These are phyloP conservation scores for Starmerella vaccinii DNA, from an alignment of 805 yeast species.

Conservation along the genomic window DNA sequence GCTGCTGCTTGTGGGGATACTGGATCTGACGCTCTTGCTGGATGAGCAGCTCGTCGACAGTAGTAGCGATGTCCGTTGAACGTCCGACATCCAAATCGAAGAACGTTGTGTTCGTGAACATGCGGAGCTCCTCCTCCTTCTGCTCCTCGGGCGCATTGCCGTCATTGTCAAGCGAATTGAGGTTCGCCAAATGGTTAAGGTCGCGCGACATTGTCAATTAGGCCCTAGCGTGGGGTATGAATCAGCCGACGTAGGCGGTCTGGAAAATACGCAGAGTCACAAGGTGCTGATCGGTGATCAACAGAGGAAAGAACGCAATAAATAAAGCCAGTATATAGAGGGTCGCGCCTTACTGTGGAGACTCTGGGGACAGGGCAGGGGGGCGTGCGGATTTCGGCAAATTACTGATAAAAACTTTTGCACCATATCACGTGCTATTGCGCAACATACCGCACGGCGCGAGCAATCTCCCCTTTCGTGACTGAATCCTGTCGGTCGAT, in stretches of 20 bases:
- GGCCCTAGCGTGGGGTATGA: neutral
- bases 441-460: neutral
- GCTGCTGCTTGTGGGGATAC: conserved; percentile 26
- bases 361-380: neutral
- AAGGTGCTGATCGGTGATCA: no score
- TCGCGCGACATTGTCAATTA: conserved; percentile 11
- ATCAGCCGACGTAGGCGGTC: no score
- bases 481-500: no score
- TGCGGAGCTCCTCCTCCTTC: conserved; percentile 33
- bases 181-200: conserved; percentile 18
- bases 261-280: neutral
- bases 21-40: conserved; percentile 34
- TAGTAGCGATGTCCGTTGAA: conserved; percentile 35
- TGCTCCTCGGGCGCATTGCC: conserved; percentile 12
- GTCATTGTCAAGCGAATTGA: conserved; percentile 20
- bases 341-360: neutral
- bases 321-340: neutral
- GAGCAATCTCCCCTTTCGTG: neutral
- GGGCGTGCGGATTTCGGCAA: neutral
- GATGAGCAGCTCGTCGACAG: conserved; percentile 34
- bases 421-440: conserved; percentile 16
- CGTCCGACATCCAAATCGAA: conserved; percentile 39
- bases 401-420: neutral
- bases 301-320: neutral
- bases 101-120: conserved; percentile 37